These are phyloP conservation scores for Diaporthe ampelina DNA, from an alignment of 2,329 filamentous ascomycete species.

Conservation along the genomic window DNA sequence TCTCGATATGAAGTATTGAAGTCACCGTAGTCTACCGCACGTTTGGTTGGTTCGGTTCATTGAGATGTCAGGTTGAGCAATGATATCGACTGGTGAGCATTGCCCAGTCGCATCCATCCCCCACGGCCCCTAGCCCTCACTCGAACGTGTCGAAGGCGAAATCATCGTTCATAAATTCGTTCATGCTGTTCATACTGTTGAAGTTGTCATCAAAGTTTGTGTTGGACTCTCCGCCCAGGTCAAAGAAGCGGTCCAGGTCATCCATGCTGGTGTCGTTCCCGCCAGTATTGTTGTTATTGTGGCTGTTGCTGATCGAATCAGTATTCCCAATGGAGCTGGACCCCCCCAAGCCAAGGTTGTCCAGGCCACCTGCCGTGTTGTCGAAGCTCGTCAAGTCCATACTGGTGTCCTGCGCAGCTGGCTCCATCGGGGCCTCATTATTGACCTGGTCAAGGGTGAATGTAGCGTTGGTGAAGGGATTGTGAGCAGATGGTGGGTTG, in stretches of 20 bases:
- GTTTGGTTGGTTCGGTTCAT: background rate
- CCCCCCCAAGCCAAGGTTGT: slow-evolving; percentile 21
- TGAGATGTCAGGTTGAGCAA: background rate
- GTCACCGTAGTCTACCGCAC: background rate
- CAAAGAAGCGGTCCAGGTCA: slow-evolving; percentile 63
- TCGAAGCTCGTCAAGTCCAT: slow-evolving; percentile 38
- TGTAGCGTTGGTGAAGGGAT: slow-evolving; percentile 41
- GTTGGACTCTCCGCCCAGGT: slow-evolving; percentile 56
- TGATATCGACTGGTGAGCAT: background rate
- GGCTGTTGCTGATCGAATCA: slow-evolving; percentile 46
- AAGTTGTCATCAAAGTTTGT: slow-evolving; percentile 51
- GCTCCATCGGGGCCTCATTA: slow-evolving; percentile 18
- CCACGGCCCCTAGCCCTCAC: background rate
- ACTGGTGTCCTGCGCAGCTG: slow-evolving; percentile 16
- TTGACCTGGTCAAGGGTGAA: slow-evolving; percentile 40
- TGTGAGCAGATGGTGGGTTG: slow-evolving; percentile 2
- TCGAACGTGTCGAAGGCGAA: slow-evolving; percentile 36
- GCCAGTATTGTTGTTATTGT: slow-evolving; percentile 37
- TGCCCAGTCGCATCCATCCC: background rate
- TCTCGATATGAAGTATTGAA: background rate
- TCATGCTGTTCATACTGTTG: slow-evolving; percentile 38
- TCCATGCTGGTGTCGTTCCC: slow-evolving; percentile 46
- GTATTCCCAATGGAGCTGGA: slow-evolving; percentile 41
- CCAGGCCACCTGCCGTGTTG: slow-evolving; percentile 27
- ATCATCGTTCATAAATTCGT: slow-evolving; percentile 38